Conservation (phyloP, 257 asterid species). For the Gentiana macrophylla region DNA sequence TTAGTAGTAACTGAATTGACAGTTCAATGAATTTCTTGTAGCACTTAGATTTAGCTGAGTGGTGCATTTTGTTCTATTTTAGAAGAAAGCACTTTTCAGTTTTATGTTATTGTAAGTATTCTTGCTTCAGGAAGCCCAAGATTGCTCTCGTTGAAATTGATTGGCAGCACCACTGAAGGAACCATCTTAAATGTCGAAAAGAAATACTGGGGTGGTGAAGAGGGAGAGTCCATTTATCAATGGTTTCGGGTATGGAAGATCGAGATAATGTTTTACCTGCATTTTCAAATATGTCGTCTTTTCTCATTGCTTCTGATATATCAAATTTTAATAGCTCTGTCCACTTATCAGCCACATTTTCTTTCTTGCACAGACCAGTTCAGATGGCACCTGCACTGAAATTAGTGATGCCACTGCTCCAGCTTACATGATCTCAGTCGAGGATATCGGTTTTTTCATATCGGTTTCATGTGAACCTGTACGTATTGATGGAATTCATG, state of each 20-base stretch:
- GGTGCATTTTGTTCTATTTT: too few species aligned
- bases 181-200: slow-evolving; percentile 53
- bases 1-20: background rate
- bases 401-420: slow-evolving; percentile 53
- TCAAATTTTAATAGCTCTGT: background rate
- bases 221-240: slow-evolving; percentile 82
- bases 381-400: slow-evolving; percentile 51
- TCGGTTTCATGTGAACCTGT: slow-evolving; percentile 91
- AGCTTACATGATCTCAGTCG: slow-evolving; percentile 53
- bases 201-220: slow-evolving; percentile 98
- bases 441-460: slow-evolving; percentile 74
- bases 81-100: too few species aligned
- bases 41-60: background rate
- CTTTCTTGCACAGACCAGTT: slow-evolving; percentile 50
- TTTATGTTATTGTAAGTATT: too few species aligned
- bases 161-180: slow-evolving; percentile 75
- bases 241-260: slow-evolving; percentile 73
- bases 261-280: too few species aligned
- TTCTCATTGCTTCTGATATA: background rate
- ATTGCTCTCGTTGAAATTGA: slow-evolving; percentile 59
- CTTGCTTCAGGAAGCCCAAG: slow-evolving; percentile 62
- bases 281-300: background rate
- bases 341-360: background rate
- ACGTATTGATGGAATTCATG: slow-evolving; percentile 81
- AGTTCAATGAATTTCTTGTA: background rate